These are phyloP conservation scores for Rhododendron henanense DNA, from an alignment of 148 eudicot species.

Conservation along the genomic window DNA sequence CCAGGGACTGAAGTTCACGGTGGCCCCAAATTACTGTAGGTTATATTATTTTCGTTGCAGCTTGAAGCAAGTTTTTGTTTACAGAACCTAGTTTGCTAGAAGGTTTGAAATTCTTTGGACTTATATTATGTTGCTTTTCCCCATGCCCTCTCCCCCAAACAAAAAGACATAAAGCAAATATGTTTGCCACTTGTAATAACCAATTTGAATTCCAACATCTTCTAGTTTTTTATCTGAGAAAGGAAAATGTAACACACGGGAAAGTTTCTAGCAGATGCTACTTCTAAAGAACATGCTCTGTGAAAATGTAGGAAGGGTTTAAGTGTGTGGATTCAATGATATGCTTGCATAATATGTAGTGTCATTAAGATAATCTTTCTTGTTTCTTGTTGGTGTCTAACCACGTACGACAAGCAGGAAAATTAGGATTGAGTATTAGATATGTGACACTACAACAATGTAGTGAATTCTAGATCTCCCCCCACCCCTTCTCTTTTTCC, in stretches of 20 bases:
- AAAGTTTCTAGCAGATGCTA: neutral
- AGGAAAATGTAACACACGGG: neutral
- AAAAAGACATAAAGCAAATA: neutral
- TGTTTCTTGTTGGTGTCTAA: neutral
- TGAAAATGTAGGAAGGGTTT: constrained; percentile 19
- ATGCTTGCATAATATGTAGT: neutral
- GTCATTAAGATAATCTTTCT: neutral
- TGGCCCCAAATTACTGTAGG: constrained; percentile 35
- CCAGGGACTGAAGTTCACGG: constrained; percentile 25
- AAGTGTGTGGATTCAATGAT: constrained; percentile 9
- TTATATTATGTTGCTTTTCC: neutral
- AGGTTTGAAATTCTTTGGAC: neutral
- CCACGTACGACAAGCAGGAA: neutral
- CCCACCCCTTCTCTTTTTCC: neutral
- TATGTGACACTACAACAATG: constrained; percentile 3
- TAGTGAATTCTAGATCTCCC: neutral
- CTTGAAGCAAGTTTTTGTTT: neutral
- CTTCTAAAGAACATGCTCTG: neutral
- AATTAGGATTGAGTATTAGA: neutral
- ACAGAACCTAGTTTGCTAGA: neutral
- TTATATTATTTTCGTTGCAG: constrained; percentile 1
- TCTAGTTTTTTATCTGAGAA: neutral
- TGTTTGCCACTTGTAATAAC: neutral
- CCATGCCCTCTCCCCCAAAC: neutral
- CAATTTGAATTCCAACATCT: neutral